Evolutionary conservation across 768 basidiomycete genomes (phyloP).

Genomic region (Fistulinella prunicolor): DNA sequence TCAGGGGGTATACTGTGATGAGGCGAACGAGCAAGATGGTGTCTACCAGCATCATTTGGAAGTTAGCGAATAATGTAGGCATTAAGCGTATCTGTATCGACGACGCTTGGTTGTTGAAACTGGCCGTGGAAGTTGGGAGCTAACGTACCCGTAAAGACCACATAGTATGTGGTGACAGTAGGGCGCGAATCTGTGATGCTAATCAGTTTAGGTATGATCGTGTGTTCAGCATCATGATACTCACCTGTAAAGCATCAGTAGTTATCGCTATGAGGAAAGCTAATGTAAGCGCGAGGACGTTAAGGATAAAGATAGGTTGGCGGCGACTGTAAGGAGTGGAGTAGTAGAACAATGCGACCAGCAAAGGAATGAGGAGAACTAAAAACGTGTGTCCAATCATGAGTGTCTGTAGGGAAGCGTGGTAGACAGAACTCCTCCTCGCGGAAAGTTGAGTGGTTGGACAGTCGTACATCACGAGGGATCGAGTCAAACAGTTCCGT

Average conservation of each 20-base stretch:
- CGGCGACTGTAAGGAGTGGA: conserved; percentile 17
- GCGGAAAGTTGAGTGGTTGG: not conserved
- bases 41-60: conserved; percentile 24
- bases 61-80: conserved; percentile 15
- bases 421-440: not conserved
- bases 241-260: conserved; percentile 8
- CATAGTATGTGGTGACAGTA: conserved; percentile 16
- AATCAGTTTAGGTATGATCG: not conserved
- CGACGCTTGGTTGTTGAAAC: not conserved
- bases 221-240: not conserved
- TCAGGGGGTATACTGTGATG: conserved; percentile 16
- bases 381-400: conserved; percentile 26
- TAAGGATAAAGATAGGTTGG: conserved; percentile 25
- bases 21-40: conserved; percentile 24
- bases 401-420: conserved; percentile 11
- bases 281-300: conserved; percentile 7
- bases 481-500: not conserved
- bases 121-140: not conserved
- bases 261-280: conserved; percentile 10
- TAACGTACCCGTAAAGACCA: conserved; percentile 11
- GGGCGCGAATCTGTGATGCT: conserved; percentile 18
- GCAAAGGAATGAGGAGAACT: conserved; percentile 21
- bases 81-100: conserved; percentile 18
- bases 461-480: not conserved
- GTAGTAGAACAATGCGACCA: conserved; percentile 23